These are phyloP conservation scores for Penicillium bovifimosum DNA, from an alignment of 495 filamentous ascomycete genomes.

Conservation along the genomic window DNA sequence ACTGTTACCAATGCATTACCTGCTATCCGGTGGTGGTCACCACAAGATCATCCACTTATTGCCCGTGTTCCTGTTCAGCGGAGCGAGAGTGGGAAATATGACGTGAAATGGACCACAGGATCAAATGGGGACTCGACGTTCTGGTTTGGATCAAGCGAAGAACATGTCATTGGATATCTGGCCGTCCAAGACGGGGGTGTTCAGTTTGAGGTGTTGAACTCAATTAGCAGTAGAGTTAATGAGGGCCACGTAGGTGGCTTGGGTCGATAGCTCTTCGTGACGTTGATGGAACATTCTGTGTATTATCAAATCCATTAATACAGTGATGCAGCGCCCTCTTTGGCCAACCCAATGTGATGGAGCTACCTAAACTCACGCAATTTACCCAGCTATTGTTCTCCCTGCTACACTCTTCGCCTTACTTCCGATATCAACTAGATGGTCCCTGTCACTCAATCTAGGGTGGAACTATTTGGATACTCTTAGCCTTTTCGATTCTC, in stretches of 20 bases:
- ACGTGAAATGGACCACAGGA: conserved; percentile 32
- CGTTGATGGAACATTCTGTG: neutral
- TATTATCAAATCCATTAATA: no score
- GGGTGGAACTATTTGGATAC: no score
- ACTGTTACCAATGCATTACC: conserved; percentile 33
- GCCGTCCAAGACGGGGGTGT: conserved; percentile 17
- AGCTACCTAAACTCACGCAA: no score
- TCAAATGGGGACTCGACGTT: conserved; percentile 23
- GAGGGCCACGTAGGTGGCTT: conserved; percentile 18
- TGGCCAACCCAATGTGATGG: no score
- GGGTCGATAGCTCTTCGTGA: conserved; percentile 6
- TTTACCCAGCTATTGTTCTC: no score
- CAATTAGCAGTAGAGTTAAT: conserved; percentile 23
- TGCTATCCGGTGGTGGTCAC: conserved; percentile 36
- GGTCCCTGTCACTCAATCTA: no score
- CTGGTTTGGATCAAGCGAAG: conserved; percentile 41
- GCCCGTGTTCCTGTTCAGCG: conserved; percentile 32
- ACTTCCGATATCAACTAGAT: no score
- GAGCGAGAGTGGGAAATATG: conserved; percentile 38
- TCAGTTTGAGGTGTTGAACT: conserved; percentile 30
- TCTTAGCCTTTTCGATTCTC: no score
- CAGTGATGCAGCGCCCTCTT: no score
- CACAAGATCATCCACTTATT: conserved; percentile 29
- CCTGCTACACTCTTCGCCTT: no score
- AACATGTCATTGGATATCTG: conserved; percentile 37